Evolutionary conservation across 768 basidiomycete genomes (phyloP).

Genomic region (Porpolomopsis calyptriformis): DNA sequence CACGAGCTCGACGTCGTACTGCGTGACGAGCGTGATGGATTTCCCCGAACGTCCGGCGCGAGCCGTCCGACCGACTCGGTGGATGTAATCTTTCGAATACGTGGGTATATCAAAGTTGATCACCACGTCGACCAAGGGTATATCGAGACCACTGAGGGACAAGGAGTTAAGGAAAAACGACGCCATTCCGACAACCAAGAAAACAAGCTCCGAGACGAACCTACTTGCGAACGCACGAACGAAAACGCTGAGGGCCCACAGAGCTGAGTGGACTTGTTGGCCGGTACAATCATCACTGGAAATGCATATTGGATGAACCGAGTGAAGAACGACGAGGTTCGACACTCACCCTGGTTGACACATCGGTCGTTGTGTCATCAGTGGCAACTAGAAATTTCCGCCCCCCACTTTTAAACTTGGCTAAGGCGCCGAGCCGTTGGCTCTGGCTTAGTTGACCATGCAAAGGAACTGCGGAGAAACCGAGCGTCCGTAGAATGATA

Average conservation of each 20-base stretch:
- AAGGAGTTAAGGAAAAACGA: constrained; percentile 1
- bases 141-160: constrained; percentile 74
- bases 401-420: constrained; percentile 94
- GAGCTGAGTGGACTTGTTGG: too few species aligned
- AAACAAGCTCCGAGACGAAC: constrained; percentile 29
- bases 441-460: constrained; percentile 95
- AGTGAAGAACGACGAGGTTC: too few species aligned
- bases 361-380: too few species aligned
- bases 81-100: constrained; percentile 98
- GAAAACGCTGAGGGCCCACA: too few species aligned
- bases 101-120: constrained; percentile 98
- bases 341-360: too few species aligned
- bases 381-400: constrained; percentile 88
- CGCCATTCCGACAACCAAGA: too few species aligned
- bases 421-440: constrained; percentile 82
- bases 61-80: constrained; percentile 94
- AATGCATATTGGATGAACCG: too few species aligned
- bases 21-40: constrained; percentile 93
- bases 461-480: constrained; percentile 90
- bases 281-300: too few species aligned
- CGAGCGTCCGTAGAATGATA: constrained; percentile 80
- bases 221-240: constrained; percentile 93
- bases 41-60: constrained; percentile 97
- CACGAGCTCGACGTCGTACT: constrained; percentile 94
- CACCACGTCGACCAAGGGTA: constrained; percentile 90